Base-by-base conservation (phyloP, 1,284 basidiomycete genomes). In the Ustilago xerochloae region DNA sequence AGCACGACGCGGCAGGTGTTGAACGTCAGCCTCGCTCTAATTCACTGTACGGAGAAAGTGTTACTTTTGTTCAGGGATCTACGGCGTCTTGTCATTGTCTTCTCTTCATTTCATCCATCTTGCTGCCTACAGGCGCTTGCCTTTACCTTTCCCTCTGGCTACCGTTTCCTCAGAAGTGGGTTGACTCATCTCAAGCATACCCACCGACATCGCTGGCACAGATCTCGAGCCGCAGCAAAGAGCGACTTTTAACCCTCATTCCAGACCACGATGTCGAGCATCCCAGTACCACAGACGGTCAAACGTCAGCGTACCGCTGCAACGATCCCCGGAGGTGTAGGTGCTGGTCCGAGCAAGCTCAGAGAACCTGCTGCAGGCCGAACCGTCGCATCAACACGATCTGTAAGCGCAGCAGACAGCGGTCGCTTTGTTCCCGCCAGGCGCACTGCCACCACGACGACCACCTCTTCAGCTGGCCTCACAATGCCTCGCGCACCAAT, bases 201-300 rank as follows among this genome's bases (percentile, higher is more conserved):
- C n/a, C n/a, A n/a, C n/a, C n/a, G n/a, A n/a, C n/a, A n/a, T n/a
- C n/a, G n/a, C n/a, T n/a, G n/a, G n/a, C n/a, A n/a, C n/a, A n/a
- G n/a, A n/a, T n/a, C n/a, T n/a, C n/a, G n/a, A n/a, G n/a, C n/a
- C n/a, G n/a, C n/a, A n/a, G n/a, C n/a, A n/a, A n/a, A n/a, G n/a
- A n/a, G n/a, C n/a, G n/a, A n/a, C n/a, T n/a, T n/a, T n/a, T n/a
- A 10, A 26, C 41, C 41, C 16, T 33, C 16, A 9, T 33, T 33
- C 32, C 10, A 33, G 32, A 33, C 10, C 46, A 49, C 20, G 29
- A 71, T 75, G 67, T 75, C 72, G 13, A 64, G 63, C 43, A 75
- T 75, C 24, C 72, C 72, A 22, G 63, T 75, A 18, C 72, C 72
- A 32, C 72, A 75, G 56, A 63, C 72, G 13, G 67, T 66, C 38